phyloP scores from a whole-genome alignment of 2,329 filamentous ascomycete genomes.

The Beauveria medogensis region DNA sequence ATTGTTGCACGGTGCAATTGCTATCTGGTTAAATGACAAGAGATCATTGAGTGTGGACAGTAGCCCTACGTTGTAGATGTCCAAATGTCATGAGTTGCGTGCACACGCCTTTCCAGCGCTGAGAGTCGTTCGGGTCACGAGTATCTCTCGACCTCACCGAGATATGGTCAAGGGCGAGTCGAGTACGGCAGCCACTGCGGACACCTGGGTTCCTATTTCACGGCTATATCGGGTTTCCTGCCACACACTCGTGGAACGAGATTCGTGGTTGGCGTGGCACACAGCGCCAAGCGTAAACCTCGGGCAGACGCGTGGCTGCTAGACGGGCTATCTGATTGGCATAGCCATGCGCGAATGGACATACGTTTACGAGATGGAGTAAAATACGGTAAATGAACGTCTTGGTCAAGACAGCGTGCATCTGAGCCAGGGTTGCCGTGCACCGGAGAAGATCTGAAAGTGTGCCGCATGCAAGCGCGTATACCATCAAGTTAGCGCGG shows the following conservation, averaged over 20 bases:
- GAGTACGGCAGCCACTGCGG: background rate
- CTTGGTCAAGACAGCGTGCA: background rate
- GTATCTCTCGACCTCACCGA: background rate
- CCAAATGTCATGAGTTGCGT: too few species aligned
- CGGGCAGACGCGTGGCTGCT: background rate
- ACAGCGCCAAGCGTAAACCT: background rate
- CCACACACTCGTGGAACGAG: background rate
- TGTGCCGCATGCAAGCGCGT: background rate
- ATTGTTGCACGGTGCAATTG: too few species aligned
- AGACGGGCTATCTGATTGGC: background rate
- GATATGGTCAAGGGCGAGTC: background rate
- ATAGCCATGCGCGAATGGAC: background rate
- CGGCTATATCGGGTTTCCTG: background rate
- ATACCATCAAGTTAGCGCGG: background rate
- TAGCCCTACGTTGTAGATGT: too few species aligned
- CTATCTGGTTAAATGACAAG: too few species aligned
- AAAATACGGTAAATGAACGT: background rate
- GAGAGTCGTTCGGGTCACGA: background rate
- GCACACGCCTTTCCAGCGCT: too few species aligned
- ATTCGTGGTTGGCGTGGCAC: background rate
- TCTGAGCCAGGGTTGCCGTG: background rate
- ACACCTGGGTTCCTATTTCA: background rate
- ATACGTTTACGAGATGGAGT: background rate
- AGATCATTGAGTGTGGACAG: too few species aligned
- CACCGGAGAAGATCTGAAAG: background rate